Conservation (phyloP, 2,329 filamentous ascomycete species). For the Aureobasidium sp. region DNA sequence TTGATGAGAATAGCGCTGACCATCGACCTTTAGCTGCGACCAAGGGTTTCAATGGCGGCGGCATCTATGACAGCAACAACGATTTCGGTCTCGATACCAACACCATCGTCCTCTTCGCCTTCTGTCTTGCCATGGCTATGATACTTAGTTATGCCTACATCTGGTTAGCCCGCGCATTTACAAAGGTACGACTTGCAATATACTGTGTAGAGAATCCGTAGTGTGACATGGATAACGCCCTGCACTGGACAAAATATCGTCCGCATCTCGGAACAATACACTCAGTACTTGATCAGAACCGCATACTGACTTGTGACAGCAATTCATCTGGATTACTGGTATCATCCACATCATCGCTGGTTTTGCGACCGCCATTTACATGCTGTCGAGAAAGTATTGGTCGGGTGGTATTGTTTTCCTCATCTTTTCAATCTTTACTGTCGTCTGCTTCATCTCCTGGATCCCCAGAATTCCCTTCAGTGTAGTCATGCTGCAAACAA, state of each 20-base stretch:
- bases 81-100: constrained; percentile 69
- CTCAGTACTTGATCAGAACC: not conserved
- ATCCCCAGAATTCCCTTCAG: constrained; percentile 86
- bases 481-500: constrained; percentile 78
- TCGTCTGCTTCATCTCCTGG: constrained; percentile 83
- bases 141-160: constrained; percentile 73
- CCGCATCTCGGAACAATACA: not conserved
- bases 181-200: constrained; percentile 13
- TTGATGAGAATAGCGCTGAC: not conserved
- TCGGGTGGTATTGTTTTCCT: constrained; percentile 83
- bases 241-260: not conserved
- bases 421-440: constrained; percentile 70
- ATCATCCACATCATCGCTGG: constrained; percentile 81
- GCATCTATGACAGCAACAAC: constrained; percentile 65
- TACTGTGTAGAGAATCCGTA: not conserved
- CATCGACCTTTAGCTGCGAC: constrained; percentile 38
- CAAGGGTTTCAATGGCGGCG: constrained; percentile 57
- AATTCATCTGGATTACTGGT: constrained; percentile 88
- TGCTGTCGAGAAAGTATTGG: constrained; percentile 69
- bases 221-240: not conserved
- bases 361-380: constrained; percentile 80
- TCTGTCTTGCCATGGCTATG: constrained; percentile 66
- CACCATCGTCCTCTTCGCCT: constrained; percentile 77
- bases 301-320: constrained; percentile 44
- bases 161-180: constrained; percentile 62